phyloP scores from a whole-genome alignment of 116 monocot genomes.

The Cymodocea nodosa region DNA sequence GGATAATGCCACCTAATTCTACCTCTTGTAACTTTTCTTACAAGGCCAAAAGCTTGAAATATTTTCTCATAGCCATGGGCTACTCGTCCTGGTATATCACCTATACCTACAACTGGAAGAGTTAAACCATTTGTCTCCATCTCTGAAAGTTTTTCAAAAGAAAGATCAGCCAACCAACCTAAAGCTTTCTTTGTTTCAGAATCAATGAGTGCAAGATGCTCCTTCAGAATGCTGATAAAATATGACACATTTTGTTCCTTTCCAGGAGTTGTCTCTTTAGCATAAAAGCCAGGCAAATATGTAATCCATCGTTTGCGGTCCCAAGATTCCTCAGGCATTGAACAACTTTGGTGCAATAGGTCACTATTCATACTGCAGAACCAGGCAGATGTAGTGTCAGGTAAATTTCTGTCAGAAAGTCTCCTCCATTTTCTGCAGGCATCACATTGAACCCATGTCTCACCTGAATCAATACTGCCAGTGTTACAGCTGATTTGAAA shows the following conservation, averaged over 20 bases:
- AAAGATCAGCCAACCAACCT: slow-evolving; percentile 65
- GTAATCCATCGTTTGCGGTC: slow-evolving; percentile 51
- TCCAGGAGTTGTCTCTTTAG: slow-evolving; percentile 47
- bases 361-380: slow-evolving; percentile 92
- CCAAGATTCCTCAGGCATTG: slow-evolving; percentile 64
- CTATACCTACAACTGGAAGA: slow-evolving; percentile 23
- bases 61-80: slow-evolving; percentile 49
- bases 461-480: slow-evolving; percentile 21
- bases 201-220: slow-evolving; percentile 45
- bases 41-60: slow-evolving; percentile 85
- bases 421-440: slow-evolving; percentile 95
- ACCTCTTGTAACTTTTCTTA: slow-evolving; percentile 44
- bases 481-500: slow-evolving; percentile 5
- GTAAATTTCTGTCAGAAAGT: slow-evolving; percentile 23
- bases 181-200: slow-evolving; percentile 64
- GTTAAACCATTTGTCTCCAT: slow-evolving; percentile 75
- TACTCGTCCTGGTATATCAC: slow-evolving; percentile 5
- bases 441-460: slow-evolving; percentile 97
- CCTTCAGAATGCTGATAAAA: slow-evolving; percentile 64
- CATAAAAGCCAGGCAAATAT: slow-evolving; percentile 79
- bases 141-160: slow-evolving; percentile 40
- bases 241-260: slow-evolving; percentile 65
- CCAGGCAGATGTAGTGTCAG: slow-evolving; percentile 64
- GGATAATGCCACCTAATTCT: slow-evolving; percentile 66
- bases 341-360: slow-evolving; percentile 51